These are phyloP conservation scores for Cladosporium sp. DNA, from an alignment of 2,329 filamentous ascomycete species.

Conservation along the genomic window DNA sequence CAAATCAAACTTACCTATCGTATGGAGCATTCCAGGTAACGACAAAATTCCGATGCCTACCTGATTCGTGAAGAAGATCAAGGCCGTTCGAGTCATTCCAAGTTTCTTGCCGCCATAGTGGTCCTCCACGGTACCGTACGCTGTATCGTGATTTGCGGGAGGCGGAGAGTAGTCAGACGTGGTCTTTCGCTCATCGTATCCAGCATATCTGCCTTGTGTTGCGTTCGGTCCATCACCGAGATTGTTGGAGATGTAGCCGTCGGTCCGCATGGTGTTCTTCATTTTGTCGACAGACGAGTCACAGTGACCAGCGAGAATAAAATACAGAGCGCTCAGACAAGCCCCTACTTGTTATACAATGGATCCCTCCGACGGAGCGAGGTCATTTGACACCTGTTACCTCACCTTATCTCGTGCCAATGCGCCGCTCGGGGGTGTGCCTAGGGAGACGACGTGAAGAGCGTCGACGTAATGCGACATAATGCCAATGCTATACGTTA, in stretches of 20 bases:
- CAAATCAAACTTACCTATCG: background rate
- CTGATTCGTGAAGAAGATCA: conserved; percentile 20
- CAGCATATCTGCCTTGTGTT: background rate
- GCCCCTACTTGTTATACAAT: background rate
- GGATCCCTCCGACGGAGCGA: background rate
- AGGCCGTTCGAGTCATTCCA: conserved; percentile 5
- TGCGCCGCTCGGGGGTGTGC: background rate
- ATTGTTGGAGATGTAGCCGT: background rate
- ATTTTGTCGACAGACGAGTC: background rate
- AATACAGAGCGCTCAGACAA: background rate
- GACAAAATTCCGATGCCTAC: conserved; percentile 31
- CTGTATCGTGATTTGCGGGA: background rate
- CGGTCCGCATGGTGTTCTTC: background rate
- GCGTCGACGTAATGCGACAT: background rate
- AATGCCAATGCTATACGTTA: conserved; percentile 11
- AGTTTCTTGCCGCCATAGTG: conserved; percentile 18
- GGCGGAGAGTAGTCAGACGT: background rate
- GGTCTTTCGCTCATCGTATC: background rate
- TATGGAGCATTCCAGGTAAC: conserved; percentile 2
- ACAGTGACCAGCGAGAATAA: background rate
- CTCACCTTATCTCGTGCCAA: conserved; percentile 14
- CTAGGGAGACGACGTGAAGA: background rate
- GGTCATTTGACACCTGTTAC: background rate
- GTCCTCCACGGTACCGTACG: conserved; percentile 6
- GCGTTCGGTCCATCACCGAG: background rate